Conservation (phyloP, 2,329 filamentous ascomycete genomes). For the Pseudonectria foliicola region DNA sequence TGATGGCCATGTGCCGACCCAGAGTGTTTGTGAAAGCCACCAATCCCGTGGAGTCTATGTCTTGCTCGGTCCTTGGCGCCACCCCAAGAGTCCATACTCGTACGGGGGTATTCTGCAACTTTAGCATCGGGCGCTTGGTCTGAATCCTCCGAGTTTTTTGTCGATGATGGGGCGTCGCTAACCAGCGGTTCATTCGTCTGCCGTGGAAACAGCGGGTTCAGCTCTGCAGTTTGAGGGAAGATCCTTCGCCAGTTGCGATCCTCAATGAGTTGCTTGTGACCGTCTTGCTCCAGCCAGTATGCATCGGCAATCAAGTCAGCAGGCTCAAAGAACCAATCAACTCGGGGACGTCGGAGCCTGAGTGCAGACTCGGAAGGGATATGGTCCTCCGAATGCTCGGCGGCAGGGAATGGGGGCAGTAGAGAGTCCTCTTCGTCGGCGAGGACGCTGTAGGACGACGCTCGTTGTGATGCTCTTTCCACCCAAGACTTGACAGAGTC, state of each 20-base stretch:
- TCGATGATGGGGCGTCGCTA: constrained; percentile 18
- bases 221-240: constrained; percentile 42
- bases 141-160: constrained; percentile 17
- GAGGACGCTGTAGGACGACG: constrained; percentile 19
- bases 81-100: constrained; percentile 40
- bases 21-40: constrained; percentile 46
- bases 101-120: constrained; percentile 15
- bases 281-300: constrained; percentile 79
- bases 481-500: constrained; percentile 70
- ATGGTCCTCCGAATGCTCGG: constrained; percentile 37
- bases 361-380: constrained; percentile 36
- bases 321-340: constrained; percentile 79
- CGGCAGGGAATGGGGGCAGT: constrained; percentile 40
- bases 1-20: constrained; percentile 43
- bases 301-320: constrained; percentile 83
- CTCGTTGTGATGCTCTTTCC: constrained; percentile 48
- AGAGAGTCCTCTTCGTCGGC: constrained; percentile 15
- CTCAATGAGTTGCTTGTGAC: constrained; percentile 75
- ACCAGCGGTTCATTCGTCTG: constrained; percentile 22
- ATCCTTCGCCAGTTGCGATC: constrained; percentile 70
- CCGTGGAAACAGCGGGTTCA: constrained; percentile 24
- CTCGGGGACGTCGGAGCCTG: constrained; percentile 63
- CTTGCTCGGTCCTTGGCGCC: constrained; percentile 52
- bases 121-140: constrained; percentile 15
- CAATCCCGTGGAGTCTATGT: constrained; percentile 51